Base-by-base conservation (phyloP, 2,329 filamentous ascomycete genomes). In the Pseudogymnoascus sp. region DNA sequence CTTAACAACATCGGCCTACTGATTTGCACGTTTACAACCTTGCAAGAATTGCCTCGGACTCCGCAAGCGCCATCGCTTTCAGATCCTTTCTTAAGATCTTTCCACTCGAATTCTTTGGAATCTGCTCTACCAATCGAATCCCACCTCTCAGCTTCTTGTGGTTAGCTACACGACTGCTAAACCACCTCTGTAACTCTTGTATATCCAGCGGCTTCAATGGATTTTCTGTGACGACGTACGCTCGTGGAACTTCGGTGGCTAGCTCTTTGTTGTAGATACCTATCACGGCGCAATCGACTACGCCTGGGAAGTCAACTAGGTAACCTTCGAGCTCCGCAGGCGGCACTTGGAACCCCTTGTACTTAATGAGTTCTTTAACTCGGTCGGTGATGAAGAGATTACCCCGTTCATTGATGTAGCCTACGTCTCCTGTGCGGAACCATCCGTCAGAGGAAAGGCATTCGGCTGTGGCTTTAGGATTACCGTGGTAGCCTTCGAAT, bases 331-430 rank as follows among this genome's bases (percentile, higher is more conserved):
- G 77, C 72, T 89, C 86, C 1, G 87, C 86, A 0, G 86, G 86
- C 0, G 86, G 79, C 2, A 88, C 86, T 71, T 88, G 86, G 75
- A 87, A 88, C 0, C 86, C 86, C 74, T 89, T 82, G 67, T 81
- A 81, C 69, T 81, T 81, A 70, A 86, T 85, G 65, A 85, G 68
- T 72, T 85, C 83, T 77, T 90, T 91, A 42, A 90, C 79, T 7
- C 92, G 87, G 72, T 96, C 93, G 0, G 92, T 96, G 73, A 96
- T 93, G 78, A 87, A 96, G 69, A 95, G 89, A 71, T 95, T 89
- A 49, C 89, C 89, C 59, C 89, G 80, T 60, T 82, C 77, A 71
- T 96, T 90, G 68, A 89, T 83, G 67, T 89, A 87, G 5, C 90
- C 89, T 40, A 96, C 85, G 70, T 96, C 92, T 3, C 92, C 92